Evolutionary conservation across 2,329 filamentous ascomycete genomes (phyloP), one percentile per base, ranked within the genome.

Genomic region (Helicocarpus griseus): DNA sequence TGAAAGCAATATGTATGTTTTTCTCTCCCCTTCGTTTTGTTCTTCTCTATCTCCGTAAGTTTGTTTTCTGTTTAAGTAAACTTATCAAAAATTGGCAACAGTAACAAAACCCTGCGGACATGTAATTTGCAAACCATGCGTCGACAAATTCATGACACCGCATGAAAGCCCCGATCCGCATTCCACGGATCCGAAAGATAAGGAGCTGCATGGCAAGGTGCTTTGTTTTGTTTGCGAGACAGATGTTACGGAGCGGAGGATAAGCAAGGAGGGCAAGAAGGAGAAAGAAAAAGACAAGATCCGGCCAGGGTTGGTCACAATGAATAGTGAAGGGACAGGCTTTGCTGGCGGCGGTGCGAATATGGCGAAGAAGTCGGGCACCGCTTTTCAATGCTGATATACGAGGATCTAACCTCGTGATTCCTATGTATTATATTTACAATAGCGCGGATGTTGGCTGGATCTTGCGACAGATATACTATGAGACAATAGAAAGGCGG

Each of bases 101-200:
- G 73, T 96, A 48, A 83, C 87, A 1, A 90, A 88, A 65, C 87
- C 87, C 0, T 98, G 91, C 62, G 91, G 91, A 0, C 91, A 98
- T 65, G 89, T 97, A 0, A 70, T 96, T 21, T 98, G 91, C 69
- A 85, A 86, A 61, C 84, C 79, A 36, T 96, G 91, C 63, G 85
- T 90, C 14, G 79, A 83, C 50, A 86, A 89, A 63, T 95, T 97
- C 67, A 84, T 96, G 76, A 78, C 77, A 6, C 78, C 81, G 4
- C 39, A 72, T 69, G 51, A 74, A 63, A 58, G 74, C 68, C 53
- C 70, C 57, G 79, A 85, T 64, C 80, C 82, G 5, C 84, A 89
- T 59, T 78, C 81, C 28, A 64, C 65, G 0, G 71, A 75, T 31
- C 69, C 72, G 8, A 76, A 82, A 52, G 73, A 74, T 13, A 66